phyloP scores from a whole-genome alignment of 2,329 filamentous ascomycete genomes.

The Cercospora brassicicola region DNA sequence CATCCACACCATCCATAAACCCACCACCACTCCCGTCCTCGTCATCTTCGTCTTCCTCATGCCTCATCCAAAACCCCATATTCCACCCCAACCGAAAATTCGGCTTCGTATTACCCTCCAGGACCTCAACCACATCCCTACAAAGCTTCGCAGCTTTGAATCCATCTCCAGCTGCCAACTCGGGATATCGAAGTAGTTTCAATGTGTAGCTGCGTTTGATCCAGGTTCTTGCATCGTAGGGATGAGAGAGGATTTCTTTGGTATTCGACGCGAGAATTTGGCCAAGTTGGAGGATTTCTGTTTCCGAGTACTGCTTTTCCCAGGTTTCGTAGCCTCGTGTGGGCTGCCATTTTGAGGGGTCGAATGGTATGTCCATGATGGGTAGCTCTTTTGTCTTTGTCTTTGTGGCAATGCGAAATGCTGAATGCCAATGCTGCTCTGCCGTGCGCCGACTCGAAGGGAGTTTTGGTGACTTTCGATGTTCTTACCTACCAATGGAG shows the following conservation, averaged over 20 bases:
- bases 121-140: slow-evolving; percentile 10
- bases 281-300: slow-evolving; percentile 8
- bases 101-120: slow-evolving; percentile 15
- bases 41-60: slow-evolving; percentile 12
- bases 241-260: slow-evolving; percentile 17
- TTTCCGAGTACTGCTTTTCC: slow-evolving; percentile 5
- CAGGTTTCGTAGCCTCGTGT: slow-evolving; percentile 20
- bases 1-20: not conserved
- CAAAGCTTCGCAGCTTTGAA: slow-evolving; percentile 31
- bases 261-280: slow-evolving; percentile 20
- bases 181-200: slow-evolving; percentile 29
- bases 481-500: not conserved
- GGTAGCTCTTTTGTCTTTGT: not conserved
- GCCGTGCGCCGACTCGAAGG: not conserved
- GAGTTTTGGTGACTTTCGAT: not conserved
- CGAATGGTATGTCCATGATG: slow-evolving; percentile 28
- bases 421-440: not conserved
- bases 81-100: slow-evolving; percentile 27
- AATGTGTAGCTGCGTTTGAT: slow-evolving; percentile 26
- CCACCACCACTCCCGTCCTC: not conserved
- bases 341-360: slow-evolving; percentile 21
- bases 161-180: slow-evolving; percentile 35
- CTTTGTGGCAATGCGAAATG: too few species aligned
- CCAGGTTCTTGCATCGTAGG: slow-evolving; percentile 35
- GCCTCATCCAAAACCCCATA: slow-evolving; percentile 35